Conservation (phyloP, 768 basidiomycete species). For the Macrolepiota albuminosa region DNA sequence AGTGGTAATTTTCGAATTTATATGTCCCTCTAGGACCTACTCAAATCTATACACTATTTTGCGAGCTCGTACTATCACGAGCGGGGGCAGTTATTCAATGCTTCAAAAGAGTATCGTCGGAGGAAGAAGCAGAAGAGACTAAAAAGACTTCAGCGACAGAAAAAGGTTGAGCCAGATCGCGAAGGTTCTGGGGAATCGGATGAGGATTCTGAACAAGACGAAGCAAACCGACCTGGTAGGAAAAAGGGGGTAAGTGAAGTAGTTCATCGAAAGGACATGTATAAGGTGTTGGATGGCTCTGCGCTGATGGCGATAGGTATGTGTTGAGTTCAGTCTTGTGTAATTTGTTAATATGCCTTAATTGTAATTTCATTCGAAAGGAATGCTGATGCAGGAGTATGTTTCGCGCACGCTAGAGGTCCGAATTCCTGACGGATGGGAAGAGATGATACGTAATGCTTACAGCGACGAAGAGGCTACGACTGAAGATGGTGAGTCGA, state of each 20-base stretch:
- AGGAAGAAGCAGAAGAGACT: slow-evolving; percentile 31
- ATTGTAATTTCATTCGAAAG: slow-evolving; percentile 18
- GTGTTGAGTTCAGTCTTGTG: background rate
- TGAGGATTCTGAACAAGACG: slow-evolving; percentile 5
- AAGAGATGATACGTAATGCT: slow-evolving; percentile 26
- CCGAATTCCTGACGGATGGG: slow-evolving; percentile 42
- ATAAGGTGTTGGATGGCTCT: slow-evolving; percentile 67
- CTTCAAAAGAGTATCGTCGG: slow-evolving; percentile 39
- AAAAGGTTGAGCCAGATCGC: slow-evolving; percentile 12
- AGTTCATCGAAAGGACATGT: slow-evolving; percentile 55
- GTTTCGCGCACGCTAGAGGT: slow-evolving; percentile 39
- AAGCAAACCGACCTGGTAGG: slow-evolving; percentile 9
- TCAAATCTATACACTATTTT: slow-evolving; percentile 46
- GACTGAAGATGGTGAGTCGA: background rate
- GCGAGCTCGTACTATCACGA: slow-evolving; percentile 54
- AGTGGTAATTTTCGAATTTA: slow-evolving; percentile 6
- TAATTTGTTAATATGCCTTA: background rate
- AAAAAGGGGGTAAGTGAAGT: slow-evolving; percentile 16
- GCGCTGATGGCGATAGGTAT: slow-evolving; percentile 69
- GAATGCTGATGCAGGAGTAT: slow-evolving; percentile 67
- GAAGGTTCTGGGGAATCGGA: slow-evolving; percentile 10
- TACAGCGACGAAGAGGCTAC: slow-evolving; percentile 9
- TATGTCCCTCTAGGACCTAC: slow-evolving; percentile 33
- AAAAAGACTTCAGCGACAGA: slow-evolving; percentile 13
- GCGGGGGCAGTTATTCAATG: slow-evolving; percentile 53